Percentiles rank a stretch among this genome's conserved stretches.
These are phyloP conservation scores for Plectranthus barbatus DNA, from an alignment of 257 asterid genomes.

Conservation along the genomic window DNA sequence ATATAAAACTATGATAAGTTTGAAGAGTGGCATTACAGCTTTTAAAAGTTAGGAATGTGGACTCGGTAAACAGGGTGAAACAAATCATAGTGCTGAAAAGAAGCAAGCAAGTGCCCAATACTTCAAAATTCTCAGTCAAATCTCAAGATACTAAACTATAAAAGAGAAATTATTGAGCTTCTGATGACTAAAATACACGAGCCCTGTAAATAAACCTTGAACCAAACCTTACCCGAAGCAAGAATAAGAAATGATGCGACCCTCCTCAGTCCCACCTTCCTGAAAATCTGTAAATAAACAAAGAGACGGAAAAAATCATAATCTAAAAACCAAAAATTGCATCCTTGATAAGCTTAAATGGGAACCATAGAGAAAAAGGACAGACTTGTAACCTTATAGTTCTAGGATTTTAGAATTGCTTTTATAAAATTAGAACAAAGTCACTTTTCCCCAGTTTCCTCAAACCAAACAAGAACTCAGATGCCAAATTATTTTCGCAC, in stretches of 20 bases:
- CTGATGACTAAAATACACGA: neutral
- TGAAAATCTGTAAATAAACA: neutral
- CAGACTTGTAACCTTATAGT: neutral
- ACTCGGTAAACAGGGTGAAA: too few relatives aligned
- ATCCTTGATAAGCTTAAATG: neutral
- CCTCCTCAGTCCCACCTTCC: neutral
- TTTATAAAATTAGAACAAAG: neutral
- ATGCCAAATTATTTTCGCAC: neutral
- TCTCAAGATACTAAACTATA: neutral
- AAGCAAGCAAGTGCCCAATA: neutral
- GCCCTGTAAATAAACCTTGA: neutral
- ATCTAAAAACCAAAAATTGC: neutral
- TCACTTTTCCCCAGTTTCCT: neutral
- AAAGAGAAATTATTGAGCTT: neutral
- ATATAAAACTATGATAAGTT: too few relatives aligned
- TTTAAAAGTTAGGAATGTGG: too few relatives aligned
- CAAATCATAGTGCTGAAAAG: too few relatives aligned
- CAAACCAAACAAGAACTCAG: conserved; percentile 4
- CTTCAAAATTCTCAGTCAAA: neutral
- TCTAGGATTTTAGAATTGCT: neutral
- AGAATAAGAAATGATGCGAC: neutral
- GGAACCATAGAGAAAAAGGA: neutral
- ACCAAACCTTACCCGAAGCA: neutral
- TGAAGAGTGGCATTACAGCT: too few relatives aligned
- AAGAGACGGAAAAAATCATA: neutral